Base-by-base conservation (phyloP, 2,329 filamentous ascomycete genomes). In the Pleochaeta shiraiana region DNA sequence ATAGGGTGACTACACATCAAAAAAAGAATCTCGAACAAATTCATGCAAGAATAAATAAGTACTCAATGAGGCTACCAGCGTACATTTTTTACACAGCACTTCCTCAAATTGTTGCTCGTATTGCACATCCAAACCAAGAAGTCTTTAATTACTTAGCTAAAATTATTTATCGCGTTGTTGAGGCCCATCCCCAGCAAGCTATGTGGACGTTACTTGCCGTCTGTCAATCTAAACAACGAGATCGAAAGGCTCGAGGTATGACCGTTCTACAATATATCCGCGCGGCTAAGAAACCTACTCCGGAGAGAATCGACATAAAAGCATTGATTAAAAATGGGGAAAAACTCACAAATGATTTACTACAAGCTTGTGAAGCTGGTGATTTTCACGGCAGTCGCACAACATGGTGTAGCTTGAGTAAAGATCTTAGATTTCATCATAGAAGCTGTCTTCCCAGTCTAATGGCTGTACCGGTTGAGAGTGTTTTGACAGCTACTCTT, bases 21-120 rank as follows among this genome's bases (percentile, higher is more conserved):
- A 81, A 82, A 67, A 83, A 81, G 63, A 82, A 87, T 65, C 79
- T 95, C 9, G 80, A 82, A 39, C 77, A 81, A 4, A 79, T 93
- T 66, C 87, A 95, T 74, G 77, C 78, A 26, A 86, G 91, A 68
- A 76, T 97, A 67, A 83, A 84, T 72, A 95, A 92, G 74, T 90
- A 95, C 72, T 81, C 92, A 21, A 74, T 79, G 26, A 80, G 83
- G 4, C 78, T 91, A 66, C 87, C 88, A 1, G 81, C 86, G 0
- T 91, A 87, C 70, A 82, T 90, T 34, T 90, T 90, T 74, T 92
- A 90, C 72, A 87, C 86, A 1, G 79, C 92, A 5, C 78, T 99
- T 50, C 88, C 93, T 4, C 93, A 98, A 74, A 87, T 98, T 67
- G 88, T 98, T 65, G 93, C 92, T n/a, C 85, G 93, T 34, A 96